Percentiles rank a stretch among this genome's conserved stretches.
These are phyloP conservation scores for Arabidopsis arenosa DNA, from an alignment of 345 rosid species.

Conservation along the genomic window DNA sequence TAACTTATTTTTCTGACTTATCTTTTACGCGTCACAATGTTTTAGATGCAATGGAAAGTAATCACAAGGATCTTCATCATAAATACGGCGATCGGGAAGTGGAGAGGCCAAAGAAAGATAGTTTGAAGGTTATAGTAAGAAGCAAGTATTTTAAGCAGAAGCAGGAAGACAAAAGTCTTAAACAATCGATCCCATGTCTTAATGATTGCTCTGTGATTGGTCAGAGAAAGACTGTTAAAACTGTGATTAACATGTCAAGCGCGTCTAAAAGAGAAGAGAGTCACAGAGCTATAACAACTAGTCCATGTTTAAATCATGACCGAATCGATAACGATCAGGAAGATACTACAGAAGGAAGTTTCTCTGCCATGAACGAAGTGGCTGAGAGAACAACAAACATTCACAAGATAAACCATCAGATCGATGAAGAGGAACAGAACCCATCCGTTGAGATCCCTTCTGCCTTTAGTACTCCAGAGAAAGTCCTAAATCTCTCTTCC, in stretches of 20 bases:
- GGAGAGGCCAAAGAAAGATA: conserved; percentile 53
- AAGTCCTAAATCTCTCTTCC: conserved; percentile 33
- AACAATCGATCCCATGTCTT: conserved; percentile 32
- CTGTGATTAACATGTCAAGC: conserved; percentile 18
- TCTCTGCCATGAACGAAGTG: conserved; percentile 24
- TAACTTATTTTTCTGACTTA: neutral
- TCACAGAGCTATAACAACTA: conserved; percentile 26
- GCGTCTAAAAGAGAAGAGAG: conserved; percentile 19
- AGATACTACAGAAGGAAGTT: conserved; percentile 23
- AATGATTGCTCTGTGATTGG: conserved; percentile 40
- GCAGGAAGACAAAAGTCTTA: conserved; percentile 47
- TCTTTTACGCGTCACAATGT: conserved; percentile 12
- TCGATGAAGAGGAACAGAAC: conserved; percentile 44
- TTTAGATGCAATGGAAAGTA: conserved; percentile 34
- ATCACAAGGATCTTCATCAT: conserved; percentile 32
- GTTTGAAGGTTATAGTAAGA: conserved; percentile 57
- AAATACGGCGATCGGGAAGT: conserved; percentile 16
- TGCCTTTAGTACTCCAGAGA: conserved; percentile 41
- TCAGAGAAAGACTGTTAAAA: conserved; percentile 31
- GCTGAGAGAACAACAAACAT: conserved; percentile 34
- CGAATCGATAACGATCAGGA: conserved; percentile 23
- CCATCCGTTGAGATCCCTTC: conserved; percentile 40
- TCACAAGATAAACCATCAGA: conserved; percentile 39
- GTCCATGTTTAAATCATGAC: conserved; percentile 29
- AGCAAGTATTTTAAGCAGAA: conserved; percentile 73